Evolutionary conservation across 192 early-diverging fungal genomes (phyloP).

Genomic region (Coemansia sp.): DNA sequence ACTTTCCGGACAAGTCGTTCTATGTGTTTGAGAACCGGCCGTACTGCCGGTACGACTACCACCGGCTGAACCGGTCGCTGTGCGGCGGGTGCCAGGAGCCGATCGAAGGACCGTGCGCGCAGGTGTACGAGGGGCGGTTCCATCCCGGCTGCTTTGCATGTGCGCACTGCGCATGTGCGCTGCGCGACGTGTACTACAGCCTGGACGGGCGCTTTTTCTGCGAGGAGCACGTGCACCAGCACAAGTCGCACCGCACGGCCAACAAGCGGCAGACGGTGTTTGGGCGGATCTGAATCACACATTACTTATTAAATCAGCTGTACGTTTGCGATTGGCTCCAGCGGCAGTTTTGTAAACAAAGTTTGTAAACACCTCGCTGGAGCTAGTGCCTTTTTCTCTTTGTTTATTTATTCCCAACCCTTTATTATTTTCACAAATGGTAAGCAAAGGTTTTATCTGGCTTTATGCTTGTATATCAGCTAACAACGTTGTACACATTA

Average conservation of each 20-base stretch:
- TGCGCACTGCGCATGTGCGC: constrained; percentile 36
- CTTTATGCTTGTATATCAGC: not conserved
- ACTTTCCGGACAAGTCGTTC: constrained; percentile 69
- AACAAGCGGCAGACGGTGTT: constrained; percentile 49
- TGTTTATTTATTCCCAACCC: constrained; percentile 2
- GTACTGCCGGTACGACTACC: constrained; percentile 84
- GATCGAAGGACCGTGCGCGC: constrained; percentile 89
- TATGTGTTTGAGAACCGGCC: constrained; percentile 86
- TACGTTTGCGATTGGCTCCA: not conserved
- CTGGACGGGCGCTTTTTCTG: constrained; percentile 48
- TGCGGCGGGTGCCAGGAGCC: constrained; percentile 76
- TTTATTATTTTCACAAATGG: not conserved
- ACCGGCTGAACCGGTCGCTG: constrained; percentile 80
- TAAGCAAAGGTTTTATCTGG: not conserved
- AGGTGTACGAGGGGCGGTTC: constrained; percentile 81
- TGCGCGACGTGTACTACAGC: constrained; percentile 56
- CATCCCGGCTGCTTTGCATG: constrained; percentile 88
- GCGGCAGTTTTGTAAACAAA: not conserved
- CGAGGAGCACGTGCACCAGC: constrained; percentile 46
- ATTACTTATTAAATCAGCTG: not conserved
- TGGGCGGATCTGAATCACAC: constrained; percentile 22
- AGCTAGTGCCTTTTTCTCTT: not conserved
- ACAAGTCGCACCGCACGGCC: constrained; percentile 22
- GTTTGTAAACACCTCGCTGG: not conserved
- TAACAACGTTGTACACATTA: not conserved